Conservation (phyloP, 139 green algal species). For the Haematococcus lacustris region DNA sequence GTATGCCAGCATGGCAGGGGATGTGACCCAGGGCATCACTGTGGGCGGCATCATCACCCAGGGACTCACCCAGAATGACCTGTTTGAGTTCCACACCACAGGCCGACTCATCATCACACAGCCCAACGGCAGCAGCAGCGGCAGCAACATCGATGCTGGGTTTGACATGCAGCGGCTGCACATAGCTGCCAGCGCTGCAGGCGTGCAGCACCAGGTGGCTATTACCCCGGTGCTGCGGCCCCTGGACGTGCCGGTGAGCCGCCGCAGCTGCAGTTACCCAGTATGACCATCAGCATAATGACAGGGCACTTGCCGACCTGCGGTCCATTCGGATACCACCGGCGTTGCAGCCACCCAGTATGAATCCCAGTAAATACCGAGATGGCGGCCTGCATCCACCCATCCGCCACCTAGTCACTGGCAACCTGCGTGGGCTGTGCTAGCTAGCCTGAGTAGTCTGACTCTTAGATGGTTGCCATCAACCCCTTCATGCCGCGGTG, state of each 20-base stretch:
- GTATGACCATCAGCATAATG: no score
- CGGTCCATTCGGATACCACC: no score
- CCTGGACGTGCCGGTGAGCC: conserved; percentile 8
- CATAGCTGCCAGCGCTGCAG: neutral
- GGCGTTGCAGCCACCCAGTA: no score
- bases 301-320: no score
- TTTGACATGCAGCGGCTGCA: no score
- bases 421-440: no score
- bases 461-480: no score
- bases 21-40: conserved; percentile 22
- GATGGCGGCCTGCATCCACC: neutral
- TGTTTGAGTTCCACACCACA: conserved; percentile 37
- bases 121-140: neutral
- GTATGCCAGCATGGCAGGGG: conserved; percentile 31
- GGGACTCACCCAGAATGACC: conserved; percentile 31
- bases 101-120: no score
- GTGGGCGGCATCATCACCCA: conserved; percentile 35
- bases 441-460: no score
- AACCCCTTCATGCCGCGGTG: no score
- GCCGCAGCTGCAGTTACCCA: no score
- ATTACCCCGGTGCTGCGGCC: conserved; percentile 10
- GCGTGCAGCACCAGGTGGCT: neutral
- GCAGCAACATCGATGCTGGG: neutral
- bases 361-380: neutral
- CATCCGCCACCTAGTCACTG: no score